phyloP scores from a whole-genome alignment of 306 rosid genomes.

The Elaeagnus macrophylla region DNA sequence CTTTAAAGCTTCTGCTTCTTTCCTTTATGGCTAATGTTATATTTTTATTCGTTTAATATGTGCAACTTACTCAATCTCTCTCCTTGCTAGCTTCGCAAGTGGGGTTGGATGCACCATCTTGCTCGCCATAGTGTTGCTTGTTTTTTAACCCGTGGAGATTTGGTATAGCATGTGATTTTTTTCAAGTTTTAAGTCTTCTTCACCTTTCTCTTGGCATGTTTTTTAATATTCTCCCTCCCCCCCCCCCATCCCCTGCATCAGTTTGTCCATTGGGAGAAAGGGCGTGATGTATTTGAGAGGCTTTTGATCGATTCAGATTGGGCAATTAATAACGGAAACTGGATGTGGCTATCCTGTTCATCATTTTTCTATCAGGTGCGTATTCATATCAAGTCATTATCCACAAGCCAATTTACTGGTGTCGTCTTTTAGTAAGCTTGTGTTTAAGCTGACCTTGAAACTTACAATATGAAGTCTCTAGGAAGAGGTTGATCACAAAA shows the following conservation, averaged over 20 bases:
- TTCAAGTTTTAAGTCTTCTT: slow-evolving; percentile 1
- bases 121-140: slow-evolving; percentile 94
- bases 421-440: slow-evolving; percentile 8
- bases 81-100: slow-evolving; percentile 52
- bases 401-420: slow-evolving; percentile 2
- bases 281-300: slow-evolving; percentile 88
- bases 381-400: slow-evolving; percentile 3
- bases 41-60: neutral
- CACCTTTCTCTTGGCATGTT: slow-evolving; percentile 17
- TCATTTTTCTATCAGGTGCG: slow-evolving; percentile 86
- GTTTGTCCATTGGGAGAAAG: slow-evolving; percentile 95
- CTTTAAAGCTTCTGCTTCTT: neutral
- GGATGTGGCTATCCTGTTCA: slow-evolving; percentile 97
- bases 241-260: too few species aligned
- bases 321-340: slow-evolving; percentile 92
- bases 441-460: slow-evolving; percentile 10
- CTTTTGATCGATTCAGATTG: slow-evolving; percentile 95
- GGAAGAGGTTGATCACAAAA: neutral
- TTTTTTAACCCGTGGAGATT: slow-evolving; percentile 88
- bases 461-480: neutral
- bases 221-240: too few species aligned
- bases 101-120: slow-evolving; percentile 99
- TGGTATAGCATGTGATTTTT: slow-evolving; percentile 39
- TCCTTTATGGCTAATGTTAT: neutral
- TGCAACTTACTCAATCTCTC: slow-evolving; percentile 7